A percentile compares a stretch with the other conserved stretches of the same genome.
Evolutionary conservation across 2,329 filamentous ascomycete species (phyloP).

Genomic region (Verticillium longisporum): DNA sequence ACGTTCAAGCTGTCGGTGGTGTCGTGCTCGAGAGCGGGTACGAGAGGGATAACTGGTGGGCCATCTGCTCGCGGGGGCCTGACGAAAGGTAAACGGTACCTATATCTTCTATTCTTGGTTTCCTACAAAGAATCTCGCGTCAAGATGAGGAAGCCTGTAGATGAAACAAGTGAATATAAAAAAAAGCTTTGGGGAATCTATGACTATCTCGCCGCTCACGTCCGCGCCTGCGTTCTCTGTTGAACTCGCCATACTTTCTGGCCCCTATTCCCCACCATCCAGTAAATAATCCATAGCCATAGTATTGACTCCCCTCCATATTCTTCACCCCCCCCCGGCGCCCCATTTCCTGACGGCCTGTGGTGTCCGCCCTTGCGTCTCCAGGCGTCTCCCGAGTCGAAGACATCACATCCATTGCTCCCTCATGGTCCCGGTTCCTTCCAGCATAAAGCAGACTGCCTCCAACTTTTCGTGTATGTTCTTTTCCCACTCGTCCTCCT

Average conservation of each 20-base stretch:
- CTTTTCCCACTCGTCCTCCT: no score
- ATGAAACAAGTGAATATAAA: not conserved
- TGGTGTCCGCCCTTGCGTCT: not conserved
- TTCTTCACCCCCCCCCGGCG: no score
- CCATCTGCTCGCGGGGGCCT: conserved; percentile 38
- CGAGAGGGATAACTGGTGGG: conserved; percentile 99
- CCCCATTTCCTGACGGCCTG: no score
- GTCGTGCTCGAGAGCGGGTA: conserved; percentile 74
- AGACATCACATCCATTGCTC: no score
- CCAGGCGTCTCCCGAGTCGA: not conserved
- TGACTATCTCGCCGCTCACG: not conserved
- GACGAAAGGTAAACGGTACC: not conserved
- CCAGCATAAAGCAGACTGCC: not conserved
- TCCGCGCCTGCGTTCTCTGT: no score
- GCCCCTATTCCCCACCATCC: no score
- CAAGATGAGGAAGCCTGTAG: not conserved
- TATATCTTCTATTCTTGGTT: not conserved
- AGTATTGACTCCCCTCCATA: no score
- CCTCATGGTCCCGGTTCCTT: not conserved
- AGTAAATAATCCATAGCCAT: no score
- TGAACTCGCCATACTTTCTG: no score
- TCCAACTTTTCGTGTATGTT: not conserved
- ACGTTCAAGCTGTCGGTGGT: conserved; percentile 70
- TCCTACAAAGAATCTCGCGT: not conserved
- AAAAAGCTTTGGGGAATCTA: not conserved